Evolutionary conservation across 768 basidiomycete genomes (phyloP).

Genomic region (Amanita subjunquillea): DNA sequence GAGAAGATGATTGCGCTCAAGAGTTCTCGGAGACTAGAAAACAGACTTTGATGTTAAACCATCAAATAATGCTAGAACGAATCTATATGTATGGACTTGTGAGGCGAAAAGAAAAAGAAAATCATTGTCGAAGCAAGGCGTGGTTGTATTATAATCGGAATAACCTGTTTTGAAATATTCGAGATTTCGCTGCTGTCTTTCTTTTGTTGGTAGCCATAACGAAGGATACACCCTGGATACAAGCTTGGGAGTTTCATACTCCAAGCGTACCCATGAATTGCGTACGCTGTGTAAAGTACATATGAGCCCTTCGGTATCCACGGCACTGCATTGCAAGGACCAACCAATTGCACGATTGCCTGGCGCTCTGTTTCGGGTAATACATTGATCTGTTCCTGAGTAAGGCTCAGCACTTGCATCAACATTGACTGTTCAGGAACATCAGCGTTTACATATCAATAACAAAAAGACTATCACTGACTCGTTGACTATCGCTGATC

Average conservation of each 20-base stretch:
- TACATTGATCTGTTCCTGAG: constrained; percentile 73
- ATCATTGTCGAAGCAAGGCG: background rate
- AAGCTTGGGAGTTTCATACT: constrained; percentile 1
- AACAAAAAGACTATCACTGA: constrained; percentile 10
- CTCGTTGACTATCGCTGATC: constrained; percentile 43
- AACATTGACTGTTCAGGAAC: constrained; percentile 52
- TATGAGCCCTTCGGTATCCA: background rate
- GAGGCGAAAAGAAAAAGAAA: background rate
- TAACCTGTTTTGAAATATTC: background rate
- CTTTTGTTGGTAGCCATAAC: background rate
- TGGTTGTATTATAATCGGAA: background rate
- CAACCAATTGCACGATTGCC: constrained; percentile 75
- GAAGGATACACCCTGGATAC: background rate
- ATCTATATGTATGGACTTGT: background rate
- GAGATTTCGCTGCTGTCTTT: background rate
- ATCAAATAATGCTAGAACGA: background rate
- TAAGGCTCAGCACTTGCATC: constrained; percentile 76
- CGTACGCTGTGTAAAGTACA: constrained; percentile 18
- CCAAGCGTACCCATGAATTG: constrained; percentile 27
- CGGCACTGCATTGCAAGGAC: constrained; percentile 7
- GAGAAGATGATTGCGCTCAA: constrained; percentile 68
- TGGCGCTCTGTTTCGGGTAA: constrained; percentile 70
- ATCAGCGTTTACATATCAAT: constrained; percentile 3
- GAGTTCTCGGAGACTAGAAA: constrained; percentile 29
- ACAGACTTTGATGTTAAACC: constrained; percentile 22